Conservation (phyloP, 176 grass and related monocot species). For the Lolium multiflorum region DNA sequence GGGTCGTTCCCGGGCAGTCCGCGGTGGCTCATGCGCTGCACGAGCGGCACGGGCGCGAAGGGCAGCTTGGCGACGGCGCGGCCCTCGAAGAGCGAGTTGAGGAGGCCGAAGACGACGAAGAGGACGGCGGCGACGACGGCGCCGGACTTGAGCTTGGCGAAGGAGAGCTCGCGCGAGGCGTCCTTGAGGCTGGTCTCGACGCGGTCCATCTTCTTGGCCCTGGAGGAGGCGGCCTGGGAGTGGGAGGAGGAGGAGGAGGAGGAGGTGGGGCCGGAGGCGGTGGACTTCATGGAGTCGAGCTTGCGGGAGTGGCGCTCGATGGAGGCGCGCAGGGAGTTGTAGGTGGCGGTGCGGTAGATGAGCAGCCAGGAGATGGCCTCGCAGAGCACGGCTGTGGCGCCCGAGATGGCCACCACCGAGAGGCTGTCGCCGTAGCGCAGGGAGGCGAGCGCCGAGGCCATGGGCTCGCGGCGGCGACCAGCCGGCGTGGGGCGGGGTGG, state of each 20-base stretch:
- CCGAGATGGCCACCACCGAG: constrained; percentile 78
- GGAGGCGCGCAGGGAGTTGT: constrained; percentile 94
- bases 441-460: constrained; percentile 63
- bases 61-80: constrained; percentile 85
- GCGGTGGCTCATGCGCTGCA: constrained; percentile 97
- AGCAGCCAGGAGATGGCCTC: constrained; percentile 97
- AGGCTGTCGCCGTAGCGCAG: constrained; percentile 82
- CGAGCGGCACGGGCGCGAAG: constrained; percentile 73
- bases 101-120: constrained; percentile 92
- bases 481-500: neutral
- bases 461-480: constrained; percentile 15
- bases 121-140: constrained; percentile 88
- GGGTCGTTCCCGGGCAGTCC: constrained; percentile 79
- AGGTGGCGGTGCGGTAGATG: constrained; percentile 97
- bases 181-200: constrained; percentile 97
- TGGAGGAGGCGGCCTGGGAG: constrained; percentile 53
- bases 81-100: constrained; percentile 98
- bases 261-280: constrained; percentile 8
- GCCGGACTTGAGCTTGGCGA: constrained; percentile 98
- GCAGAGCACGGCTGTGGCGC: constrained; percentile 79
- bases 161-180: constrained; percentile 86
- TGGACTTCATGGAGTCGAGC: constrained; percentile 89
- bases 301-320: constrained; percentile 93
- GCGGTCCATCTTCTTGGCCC: constrained; percentile 95
- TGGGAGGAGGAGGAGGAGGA: constrained; percentile 22